These are phyloP conservation scores for Takakia lepidozioides DNA, from an alignment of 225 moss, liverwort and hornwort species.

Conservation along the genomic window DNA sequence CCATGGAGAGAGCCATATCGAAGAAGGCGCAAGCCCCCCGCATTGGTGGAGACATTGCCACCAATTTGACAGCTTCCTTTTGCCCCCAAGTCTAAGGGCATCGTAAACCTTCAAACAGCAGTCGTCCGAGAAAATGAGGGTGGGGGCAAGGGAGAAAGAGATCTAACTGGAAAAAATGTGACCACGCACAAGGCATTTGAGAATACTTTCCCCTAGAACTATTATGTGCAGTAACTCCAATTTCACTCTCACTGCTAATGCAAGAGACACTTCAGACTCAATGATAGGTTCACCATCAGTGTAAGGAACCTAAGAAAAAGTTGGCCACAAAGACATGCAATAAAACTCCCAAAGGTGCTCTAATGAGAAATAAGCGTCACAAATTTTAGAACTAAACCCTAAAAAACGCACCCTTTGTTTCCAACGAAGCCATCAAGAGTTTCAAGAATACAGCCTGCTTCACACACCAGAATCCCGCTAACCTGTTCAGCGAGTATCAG, in stretches of 20 bases:
- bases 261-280: no score
- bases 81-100: slow-evolving; percentile 97
- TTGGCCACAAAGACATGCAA: no score
- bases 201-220: slow-evolving; percentile 4
- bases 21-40: slow-evolving; percentile 84
- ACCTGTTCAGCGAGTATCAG: slow-evolving; percentile 38
- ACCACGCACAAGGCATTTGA: background rate
- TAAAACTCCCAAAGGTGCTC: no score
- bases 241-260: no score
- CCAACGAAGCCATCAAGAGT: slow-evolving; percentile 66
- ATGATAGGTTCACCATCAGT: no score
- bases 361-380: no score
- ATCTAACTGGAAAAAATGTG: background rate
- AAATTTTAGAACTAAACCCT: no score
- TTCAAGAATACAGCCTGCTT: slow-evolving; percentile 98
- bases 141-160: background rate
- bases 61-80: slow-evolving; percentile 99
- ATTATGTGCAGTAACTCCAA: slow-evolving; percentile 13
- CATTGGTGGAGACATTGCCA: slow-evolving; percentile 96
- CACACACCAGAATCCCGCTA: slow-evolving; percentile 89
- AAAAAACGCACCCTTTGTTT: slow-evolving; percentile 78
- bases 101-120: slow-evolving; percentile 57
- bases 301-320: no score
- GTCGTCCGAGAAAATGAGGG: no score
- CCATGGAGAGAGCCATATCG: slow-evolving; percentile 97